A percentile compares a stretch with the other conserved stretches of the same genome.
phyloP scores from a whole-genome alignment of 306 rosid species.

The Trifolium dubium region DNA sequence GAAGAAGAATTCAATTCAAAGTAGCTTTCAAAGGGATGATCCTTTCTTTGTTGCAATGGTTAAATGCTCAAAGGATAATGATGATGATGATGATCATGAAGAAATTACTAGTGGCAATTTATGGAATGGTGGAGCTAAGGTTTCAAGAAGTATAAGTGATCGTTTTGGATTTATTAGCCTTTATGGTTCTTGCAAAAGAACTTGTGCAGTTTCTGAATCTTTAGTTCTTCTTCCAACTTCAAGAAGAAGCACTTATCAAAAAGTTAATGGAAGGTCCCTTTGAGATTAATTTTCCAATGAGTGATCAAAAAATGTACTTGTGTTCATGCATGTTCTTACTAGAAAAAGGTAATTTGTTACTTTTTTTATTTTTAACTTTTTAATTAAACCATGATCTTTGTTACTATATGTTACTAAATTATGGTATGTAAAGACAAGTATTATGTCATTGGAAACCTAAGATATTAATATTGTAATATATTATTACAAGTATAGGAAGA shows the following conservation, averaged over 20 bases:
- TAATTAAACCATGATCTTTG: conserved; percentile 10
- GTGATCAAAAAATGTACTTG: conserved; percentile 16
- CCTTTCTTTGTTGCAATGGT: conserved; percentile 87
- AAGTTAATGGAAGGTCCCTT: conserved; percentile 45
- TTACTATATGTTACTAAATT: conserved; percentile 20
- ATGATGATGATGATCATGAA: conserved; percentile 25
- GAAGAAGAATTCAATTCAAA: conserved; percentile 43
- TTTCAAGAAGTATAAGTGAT: conserved; percentile 74
- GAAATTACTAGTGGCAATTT: conserved; percentile 31
- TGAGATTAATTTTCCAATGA: conserved; percentile 13
- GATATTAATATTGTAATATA: conserved; percentile 37
- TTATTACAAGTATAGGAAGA: conserved; percentile 46
- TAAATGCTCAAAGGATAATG: conserved; percentile 75
- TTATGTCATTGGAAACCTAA: conserved; percentile 40
- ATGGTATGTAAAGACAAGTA: conserved; percentile 49
- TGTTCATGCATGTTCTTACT: conserved; percentile 35
- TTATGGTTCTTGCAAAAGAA: conserved; percentile 73
- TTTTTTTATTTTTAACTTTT: neutral
- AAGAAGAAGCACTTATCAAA: conserved; percentile 53
- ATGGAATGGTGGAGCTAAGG: conserved; percentile 61
- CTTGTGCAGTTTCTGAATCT: conserved; percentile 77
- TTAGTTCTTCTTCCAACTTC: conserved; percentile 68
- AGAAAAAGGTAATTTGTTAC: conserved; percentile 36
- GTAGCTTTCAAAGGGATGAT: conserved; percentile 65
- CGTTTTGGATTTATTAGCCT: conserved; percentile 70